Evolutionary conservation across 768 basidiomycete genomes (phyloP).

Genomic region (Hypholoma sublateritium): DNA sequence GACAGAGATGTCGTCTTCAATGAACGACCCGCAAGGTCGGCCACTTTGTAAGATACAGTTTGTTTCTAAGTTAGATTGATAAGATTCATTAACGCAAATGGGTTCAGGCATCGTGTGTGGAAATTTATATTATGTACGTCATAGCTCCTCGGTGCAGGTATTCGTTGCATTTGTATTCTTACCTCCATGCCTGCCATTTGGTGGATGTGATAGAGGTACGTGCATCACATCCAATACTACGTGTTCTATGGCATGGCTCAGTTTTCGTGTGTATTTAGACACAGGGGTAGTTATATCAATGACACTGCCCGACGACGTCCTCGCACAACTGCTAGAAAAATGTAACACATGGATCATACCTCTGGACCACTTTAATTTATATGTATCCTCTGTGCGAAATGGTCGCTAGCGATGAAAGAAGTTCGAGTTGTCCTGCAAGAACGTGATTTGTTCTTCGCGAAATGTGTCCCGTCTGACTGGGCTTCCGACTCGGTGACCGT

Average conservation of each 20-base stretch:
- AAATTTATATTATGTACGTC: slow-evolving; percentile 4
- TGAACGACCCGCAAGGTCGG: not conserved
- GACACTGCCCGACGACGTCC: too few species aligned
- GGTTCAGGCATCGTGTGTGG: slow-evolving; percentile 2
- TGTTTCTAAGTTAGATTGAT: not conserved
- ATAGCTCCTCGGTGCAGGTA: too few species aligned
- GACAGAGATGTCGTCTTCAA: slow-evolving; percentile 1
- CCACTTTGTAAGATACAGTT: not conserved
- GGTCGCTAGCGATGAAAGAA: not conserved
- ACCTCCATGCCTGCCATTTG: not conserved
- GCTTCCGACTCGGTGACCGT: not conserved
- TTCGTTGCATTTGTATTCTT: not conserved
- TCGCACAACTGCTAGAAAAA: not conserved
- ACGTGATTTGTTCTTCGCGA: not conserved
- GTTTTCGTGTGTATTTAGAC: too few species aligned
- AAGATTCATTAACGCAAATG: not conserved
- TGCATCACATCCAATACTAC: too few species aligned
- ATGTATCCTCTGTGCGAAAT: too few species aligned
- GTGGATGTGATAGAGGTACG: not conserved
- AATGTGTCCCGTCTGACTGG: not conserved
- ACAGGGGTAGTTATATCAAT: too few species aligned
- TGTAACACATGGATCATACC: too few species aligned
- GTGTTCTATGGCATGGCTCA: too few species aligned
- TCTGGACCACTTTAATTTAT: too few species aligned
- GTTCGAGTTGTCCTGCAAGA: not conserved